Evolutionary conservation across 139 green algal genomes (phyloP).

Genomic region (Yamagishiella unicocca): DNA sequence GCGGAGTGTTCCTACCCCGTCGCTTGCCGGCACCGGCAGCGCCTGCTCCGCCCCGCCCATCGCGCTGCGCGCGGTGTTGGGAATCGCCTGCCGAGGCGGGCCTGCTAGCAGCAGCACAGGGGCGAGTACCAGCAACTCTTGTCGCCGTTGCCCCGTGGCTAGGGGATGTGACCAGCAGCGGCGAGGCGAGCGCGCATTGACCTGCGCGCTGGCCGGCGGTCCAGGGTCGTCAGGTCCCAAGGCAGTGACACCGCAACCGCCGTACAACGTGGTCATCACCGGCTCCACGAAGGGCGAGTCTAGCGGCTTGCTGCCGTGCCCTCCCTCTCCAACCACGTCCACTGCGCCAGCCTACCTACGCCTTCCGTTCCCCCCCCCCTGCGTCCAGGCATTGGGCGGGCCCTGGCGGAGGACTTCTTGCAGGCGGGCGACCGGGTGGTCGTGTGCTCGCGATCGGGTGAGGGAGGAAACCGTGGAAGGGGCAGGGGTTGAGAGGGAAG

Average conservation of each 20-base stretch:
- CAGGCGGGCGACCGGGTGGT: slow-evolving; percentile 75
- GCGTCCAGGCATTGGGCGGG: slow-evolving; percentile 80
- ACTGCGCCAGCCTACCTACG: no score
- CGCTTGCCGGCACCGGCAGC: background rate
- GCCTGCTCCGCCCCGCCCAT: background rate
- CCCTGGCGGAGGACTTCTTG: slow-evolving; percentile 88
- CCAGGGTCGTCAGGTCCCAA: background rate
- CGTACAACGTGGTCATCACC: slow-evolving; percentile 79
- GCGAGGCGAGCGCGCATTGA: background rate
- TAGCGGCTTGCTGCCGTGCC: no score
- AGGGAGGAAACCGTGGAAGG: background rate
- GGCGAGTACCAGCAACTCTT: background rate
- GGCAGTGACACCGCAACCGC: slow-evolving; percentile 16
- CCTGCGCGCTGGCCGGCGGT: background rate
- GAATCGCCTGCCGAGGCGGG: background rate
- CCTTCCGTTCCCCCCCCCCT: background rate
- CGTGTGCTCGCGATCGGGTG: slow-evolving; percentile 80
- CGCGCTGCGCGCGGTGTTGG: background rate
- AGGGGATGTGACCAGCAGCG: no score
- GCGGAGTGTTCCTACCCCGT: background rate
- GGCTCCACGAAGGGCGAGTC: slow-evolving; percentile 74
- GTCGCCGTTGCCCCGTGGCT: background rate
- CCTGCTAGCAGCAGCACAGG: slow-evolving; percentile 2
- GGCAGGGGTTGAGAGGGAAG: background rate
- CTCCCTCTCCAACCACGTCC: no score